phyloP scores from a whole-genome alignment of 495 filamentous ascomycete species.

The Annulohypoxylon maeteangense region DNA sequence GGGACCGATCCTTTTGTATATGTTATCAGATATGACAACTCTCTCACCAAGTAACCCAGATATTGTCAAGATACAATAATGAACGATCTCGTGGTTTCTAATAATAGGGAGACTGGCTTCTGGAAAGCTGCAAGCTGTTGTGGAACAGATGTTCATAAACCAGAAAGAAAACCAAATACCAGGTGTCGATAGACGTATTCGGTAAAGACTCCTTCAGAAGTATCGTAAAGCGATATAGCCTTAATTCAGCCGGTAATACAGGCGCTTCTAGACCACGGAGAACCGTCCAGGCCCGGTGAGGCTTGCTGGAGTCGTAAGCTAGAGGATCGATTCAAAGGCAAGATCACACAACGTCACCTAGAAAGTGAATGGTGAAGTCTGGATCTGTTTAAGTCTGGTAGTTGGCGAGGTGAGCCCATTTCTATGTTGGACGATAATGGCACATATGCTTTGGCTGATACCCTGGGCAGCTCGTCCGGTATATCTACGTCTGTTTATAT shows the following conservation, averaged over 20 bases:
- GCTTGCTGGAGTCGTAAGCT: conserved; percentile 14
- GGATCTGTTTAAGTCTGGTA: neutral
- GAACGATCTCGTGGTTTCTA: conserved; percentile 34
- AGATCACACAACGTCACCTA: conserved; percentile 8
- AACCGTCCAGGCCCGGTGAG: conserved; percentile 28
- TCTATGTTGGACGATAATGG: conserved; percentile 1
- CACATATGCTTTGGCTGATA: neutral
- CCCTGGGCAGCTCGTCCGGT: neutral
- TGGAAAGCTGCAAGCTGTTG: conserved; percentile 10
- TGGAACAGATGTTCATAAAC: neutral
- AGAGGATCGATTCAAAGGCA: conserved; percentile 9
- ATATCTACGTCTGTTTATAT: neutral
- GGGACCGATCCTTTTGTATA: conserved; percentile 21
- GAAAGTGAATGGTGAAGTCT: conserved; percentile 1
- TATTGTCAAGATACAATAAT: neutral
- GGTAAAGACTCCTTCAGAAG: conserved; percentile 8
- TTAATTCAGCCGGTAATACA: conserved; percentile 31
- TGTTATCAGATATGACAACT: neutral
- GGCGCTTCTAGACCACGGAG: conserved; percentile 28
- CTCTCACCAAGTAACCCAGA: neutral
- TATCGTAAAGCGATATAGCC: conserved; percentile 29
- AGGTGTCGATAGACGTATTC: conserved; percentile 9
- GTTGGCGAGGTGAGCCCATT: conserved; percentile 8
- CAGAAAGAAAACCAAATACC: conserved; percentile 26
- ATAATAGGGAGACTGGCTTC: conserved; percentile 23